Percentiles rank a stretch among this genome's conserved stretches.
phyloP scores from a whole-genome alignment of 179 eudicot genomes.

The Silene vulgaris region DNA sequence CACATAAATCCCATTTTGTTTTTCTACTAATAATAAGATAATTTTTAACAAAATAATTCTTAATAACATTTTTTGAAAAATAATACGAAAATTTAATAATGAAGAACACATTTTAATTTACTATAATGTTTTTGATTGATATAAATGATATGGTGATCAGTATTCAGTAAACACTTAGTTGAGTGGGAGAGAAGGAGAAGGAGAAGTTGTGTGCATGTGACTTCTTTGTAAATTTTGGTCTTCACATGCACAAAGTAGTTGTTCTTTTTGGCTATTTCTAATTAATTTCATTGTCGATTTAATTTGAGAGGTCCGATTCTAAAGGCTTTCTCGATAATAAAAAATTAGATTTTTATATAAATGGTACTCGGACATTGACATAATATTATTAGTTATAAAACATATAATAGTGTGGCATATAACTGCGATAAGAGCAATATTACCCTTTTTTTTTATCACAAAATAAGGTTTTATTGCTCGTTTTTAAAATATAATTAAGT shows the following conservation, averaged over 20 bases:
- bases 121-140: neutral
- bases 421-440: no score
- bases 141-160: neutral
- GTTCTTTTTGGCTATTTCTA: conserved; percentile 24
- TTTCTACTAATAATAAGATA: neutral
- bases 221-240: conserved; percentile 5
- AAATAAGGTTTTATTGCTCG: no score
- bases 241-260: conserved; percentile 22
- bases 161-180: conserved; percentile 1
- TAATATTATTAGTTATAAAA: no score
- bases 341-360: no score
- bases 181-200: conserved; percentile 6
- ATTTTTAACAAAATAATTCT: neutral
- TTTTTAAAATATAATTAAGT: no score
- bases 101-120: conserved; percentile 7
- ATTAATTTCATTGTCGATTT: no score
- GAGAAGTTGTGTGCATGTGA: conserved; percentile 30
- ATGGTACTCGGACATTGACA: no score
- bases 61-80: neutral
- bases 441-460: no score
- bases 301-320: no score
- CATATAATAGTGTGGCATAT: no score
- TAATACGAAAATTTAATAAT: neutral
- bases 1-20: neutral
- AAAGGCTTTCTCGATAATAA: no score